A percentile compares a stretch with the other conserved stretches of the same genome.
Evolutionary conservation across 805 yeast genomes (phyloP).

Genomic region (Spathaspora hagerdaliae): DNA sequence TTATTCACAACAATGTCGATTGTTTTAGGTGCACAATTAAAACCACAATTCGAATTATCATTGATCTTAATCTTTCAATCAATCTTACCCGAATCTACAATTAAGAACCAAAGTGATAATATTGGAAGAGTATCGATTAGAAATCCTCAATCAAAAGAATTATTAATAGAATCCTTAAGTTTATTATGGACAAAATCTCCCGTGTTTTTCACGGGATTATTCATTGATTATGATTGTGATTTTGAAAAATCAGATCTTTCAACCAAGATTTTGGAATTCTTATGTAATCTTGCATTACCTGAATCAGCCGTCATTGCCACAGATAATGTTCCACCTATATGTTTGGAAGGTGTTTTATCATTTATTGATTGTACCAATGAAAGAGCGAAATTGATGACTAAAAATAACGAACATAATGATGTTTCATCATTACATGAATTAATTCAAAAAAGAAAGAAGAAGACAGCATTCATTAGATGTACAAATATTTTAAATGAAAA

Average conservation of each 20-base stretch:
- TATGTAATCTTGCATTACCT: constrained; percentile 78
- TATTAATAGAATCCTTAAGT: constrained; percentile 79
- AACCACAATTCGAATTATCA: constrained; percentile 77
- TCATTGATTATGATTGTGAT: constrained; percentile 86
- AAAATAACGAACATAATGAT: constrained; percentile 3
- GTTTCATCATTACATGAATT: constrained; percentile 22
- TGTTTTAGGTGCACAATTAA: constrained; percentile 60
- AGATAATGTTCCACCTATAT: constrained; percentile 86
- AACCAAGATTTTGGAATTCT: constrained; percentile 58
- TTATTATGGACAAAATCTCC: constrained; percentile 81
- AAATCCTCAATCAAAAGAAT: constrained; percentile 59
- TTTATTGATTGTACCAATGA: constrained; percentile 62
- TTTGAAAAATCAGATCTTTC: constrained; percentile 80
- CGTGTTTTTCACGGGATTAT: constrained; percentile 67
- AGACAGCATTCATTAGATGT: constrained; percentile 74
- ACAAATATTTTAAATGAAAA: constrained; percentile 72
- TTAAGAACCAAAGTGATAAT: constrained; percentile 17
- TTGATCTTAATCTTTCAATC: constrained; percentile 60
- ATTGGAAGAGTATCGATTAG: constrained; percentile 19
- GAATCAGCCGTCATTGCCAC: constrained; percentile 79
- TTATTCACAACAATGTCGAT: constrained; percentile 69
- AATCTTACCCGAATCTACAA: constrained; percentile 35
- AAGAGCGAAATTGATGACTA: constrained; percentile 30
- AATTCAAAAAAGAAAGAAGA: constrained; percentile 46
- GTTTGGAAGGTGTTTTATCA: constrained; percentile 81